Base-by-base conservation (phyloP, 129 eudicot genomes). In the Artemisia tridentata region DNA sequence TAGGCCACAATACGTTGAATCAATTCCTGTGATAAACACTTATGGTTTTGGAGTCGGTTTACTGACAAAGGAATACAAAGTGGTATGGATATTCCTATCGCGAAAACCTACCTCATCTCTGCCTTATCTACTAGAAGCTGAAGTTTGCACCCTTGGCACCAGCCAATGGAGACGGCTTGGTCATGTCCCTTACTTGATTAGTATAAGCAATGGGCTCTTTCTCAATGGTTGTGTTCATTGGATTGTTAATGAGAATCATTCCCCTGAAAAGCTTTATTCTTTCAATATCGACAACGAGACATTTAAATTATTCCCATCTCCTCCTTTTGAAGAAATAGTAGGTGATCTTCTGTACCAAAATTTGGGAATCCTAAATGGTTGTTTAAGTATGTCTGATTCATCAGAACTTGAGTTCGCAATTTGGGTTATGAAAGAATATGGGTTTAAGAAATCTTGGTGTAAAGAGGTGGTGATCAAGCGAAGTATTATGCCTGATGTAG, bases 391-490 rank as follows among this genome's bases (percentile, higher is more conserved):
- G 2, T 81, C 72, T 20, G 76, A 83, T 67, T 25, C 71, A 11
- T 72, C 17, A 0, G 80, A 69, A 5, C 56, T 60, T 5, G 73
- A 83, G 16, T 65, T 85, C 29, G 63, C 16, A 3, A 58, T 85
- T 2, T 88, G 95, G 95, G 76, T 75, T 62, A 85, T 83, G 84
- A 83, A 82, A 66, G 86, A 84, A 46, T 88, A 88, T 7, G 83
- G 88, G 13, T 51, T 75, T 9, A 77, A 78, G 54, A 23, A 20
- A 2, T 88, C 84, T 46, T 88, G 95, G 95, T 67, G 34, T n/a
- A 79, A 68, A 65, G 83, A 83, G 61, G 53, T 71, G 58, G 85
- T 81, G 48, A 76, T 85, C 34, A 66, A 47, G 23, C 3, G 3
- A 21, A 27, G 66, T 52, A 43, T 67, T 19, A 67, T 71, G 43